Percentiles rank a stretch among this genome's conserved stretches.
Evolutionary conservation across 352 stramenopile genomes (phyloP).

Genomic region (Globisporangium okanoganense): DNA sequence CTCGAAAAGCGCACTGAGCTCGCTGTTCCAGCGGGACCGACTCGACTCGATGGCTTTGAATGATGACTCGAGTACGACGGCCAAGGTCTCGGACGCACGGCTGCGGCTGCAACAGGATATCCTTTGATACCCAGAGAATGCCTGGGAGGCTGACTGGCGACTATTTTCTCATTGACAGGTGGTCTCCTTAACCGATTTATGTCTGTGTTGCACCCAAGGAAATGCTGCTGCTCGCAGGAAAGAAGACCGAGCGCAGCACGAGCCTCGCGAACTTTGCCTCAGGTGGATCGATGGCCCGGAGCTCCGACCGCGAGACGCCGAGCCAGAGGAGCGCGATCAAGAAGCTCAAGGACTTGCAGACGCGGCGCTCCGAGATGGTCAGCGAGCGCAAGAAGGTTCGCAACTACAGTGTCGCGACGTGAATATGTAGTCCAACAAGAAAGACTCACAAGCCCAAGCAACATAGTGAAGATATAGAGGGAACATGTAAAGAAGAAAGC

Average conservation of each 20-base stretch:
- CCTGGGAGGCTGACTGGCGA: neutral
- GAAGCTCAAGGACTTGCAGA: slow-evolving; percentile 71
- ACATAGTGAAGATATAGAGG: too few relatives aligned
- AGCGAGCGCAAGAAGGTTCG: slow-evolving; percentile 72
- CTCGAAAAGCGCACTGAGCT: slow-evolving; percentile 20
- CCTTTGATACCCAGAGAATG: slow-evolving; percentile 8
- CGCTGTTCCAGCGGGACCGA: slow-evolving; percentile 30
- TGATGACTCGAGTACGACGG: slow-evolving; percentile 15
- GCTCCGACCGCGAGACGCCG: slow-evolving; percentile 53
- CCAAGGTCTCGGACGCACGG: slow-evolving; percentile 53
- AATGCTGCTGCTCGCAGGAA: slow-evolving; percentile 65
- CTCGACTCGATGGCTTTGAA: slow-evolving; percentile 17
- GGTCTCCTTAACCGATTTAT: slow-evolving; percentile 12
- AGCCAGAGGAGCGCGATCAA: slow-evolving; percentile 59
- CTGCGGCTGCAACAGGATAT: slow-evolving; percentile 63
- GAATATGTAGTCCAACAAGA: neutral
- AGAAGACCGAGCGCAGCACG: slow-evolving; percentile 34
- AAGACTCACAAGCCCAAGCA: too few relatives aligned
- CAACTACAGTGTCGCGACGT: slow-evolving; percentile 67
- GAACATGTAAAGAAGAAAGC: neutral
- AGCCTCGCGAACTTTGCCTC: slow-evolving; percentile 34
- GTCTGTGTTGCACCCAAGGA: slow-evolving; percentile 33
- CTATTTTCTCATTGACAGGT: neutral
- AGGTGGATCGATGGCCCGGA: slow-evolving; percentile 6
- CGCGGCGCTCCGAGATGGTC: slow-evolving; percentile 70